Base-by-base conservation (phyloP, 768 basidiomycete genomes). In the Hygrocybe punicea region DNA sequence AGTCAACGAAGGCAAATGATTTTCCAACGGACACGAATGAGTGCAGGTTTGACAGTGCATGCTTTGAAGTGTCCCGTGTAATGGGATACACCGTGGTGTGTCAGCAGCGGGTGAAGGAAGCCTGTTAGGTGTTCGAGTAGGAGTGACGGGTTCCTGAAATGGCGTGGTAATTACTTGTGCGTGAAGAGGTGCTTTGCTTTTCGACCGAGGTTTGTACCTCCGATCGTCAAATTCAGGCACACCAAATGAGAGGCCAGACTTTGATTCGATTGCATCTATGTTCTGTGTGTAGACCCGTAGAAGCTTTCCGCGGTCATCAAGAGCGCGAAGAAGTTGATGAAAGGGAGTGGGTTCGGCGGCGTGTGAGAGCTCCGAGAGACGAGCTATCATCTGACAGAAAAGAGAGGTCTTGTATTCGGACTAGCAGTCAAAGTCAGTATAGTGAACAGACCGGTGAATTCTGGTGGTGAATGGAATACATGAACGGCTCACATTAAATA, bases 281-380 rank as follows among this genome's bases (percentile, higher is more conserved):
- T 96, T 95, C 76, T 96, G 93, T 0, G 93, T 94, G 71, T 95
- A 96, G 2, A 93, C 90, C 23, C 93, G 81, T 36, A 94, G 79
- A 3, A 96, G 82, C 59, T 82, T 81, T 3, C 89, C 87, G 36
- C 85, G 78, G 58, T 86, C 80, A 65, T 95, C 91, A 29, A 95
- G 82, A 29, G 78, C 66, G 42, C 86, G 86, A 29, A 96, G 82
- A 23, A 90, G 73, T 10, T 78, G 71, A 67, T 96, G 93, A 65
- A 95, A 95, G 1, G 85, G 76, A 3, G 93, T 94, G 7, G 93
- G 93, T 58, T 79, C 65, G 14, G 92, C 91, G 3, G 80, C 76
- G 53, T 82, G 76, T 1, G 93, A 87, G 23, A 93, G 75, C 59
- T 81, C 80, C 34, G 89, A 88, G 7, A 96, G 77, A 55, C 83